A percentile compares a stretch with the other conserved stretches of the same genome.
phyloP scores from a whole-genome alignment of 306 rosid genomes.

The Castanea crenata region DNA sequence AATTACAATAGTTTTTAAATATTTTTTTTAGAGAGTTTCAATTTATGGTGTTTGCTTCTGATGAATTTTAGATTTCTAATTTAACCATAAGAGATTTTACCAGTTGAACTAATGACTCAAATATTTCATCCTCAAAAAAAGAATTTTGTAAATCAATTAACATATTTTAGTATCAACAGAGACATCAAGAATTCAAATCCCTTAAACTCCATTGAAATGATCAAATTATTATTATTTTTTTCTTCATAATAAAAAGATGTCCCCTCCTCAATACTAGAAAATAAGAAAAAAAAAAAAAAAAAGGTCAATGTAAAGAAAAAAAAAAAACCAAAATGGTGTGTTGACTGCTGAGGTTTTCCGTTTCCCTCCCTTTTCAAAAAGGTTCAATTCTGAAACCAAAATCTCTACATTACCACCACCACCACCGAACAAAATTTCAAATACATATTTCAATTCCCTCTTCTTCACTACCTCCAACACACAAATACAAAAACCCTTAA shows the following conservation, averaged over 20 bases:
- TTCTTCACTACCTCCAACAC: neutral
- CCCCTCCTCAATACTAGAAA: too few species aligned
- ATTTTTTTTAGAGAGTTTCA: too few species aligned
- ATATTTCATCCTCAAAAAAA: too few species aligned
- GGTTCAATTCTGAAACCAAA: neutral
- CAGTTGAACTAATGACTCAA: too few species aligned
- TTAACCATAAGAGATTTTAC: fast-evolving
- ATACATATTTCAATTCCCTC: conserved; percentile 44
- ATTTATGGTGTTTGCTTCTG: fast-evolving
- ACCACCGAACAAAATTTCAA: conserved; percentile 9
- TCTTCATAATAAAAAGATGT: too few species aligned
- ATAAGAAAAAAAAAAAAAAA: too few species aligned
- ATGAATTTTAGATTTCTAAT: fast-evolving
- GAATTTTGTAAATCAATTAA: too few species aligned
- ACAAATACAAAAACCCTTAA: conserved; percentile 22
- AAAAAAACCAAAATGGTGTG: neutral
- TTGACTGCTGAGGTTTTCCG: conserved; percentile 29
- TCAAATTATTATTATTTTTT: too few species aligned
- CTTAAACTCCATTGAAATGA: too few species aligned
- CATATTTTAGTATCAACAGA: too few species aligned
- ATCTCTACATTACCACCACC: neutral
- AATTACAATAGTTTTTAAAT: too few species aligned
- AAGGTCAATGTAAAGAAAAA: conserved; percentile 7
- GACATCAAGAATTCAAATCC: too few species aligned
- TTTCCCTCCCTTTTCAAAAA: conserved; percentile 49